Base-by-base conservation (phyloP, 2,329 filamentous ascomycete genomes). In the Gnomoniopsis smithogilvyi region DNA sequence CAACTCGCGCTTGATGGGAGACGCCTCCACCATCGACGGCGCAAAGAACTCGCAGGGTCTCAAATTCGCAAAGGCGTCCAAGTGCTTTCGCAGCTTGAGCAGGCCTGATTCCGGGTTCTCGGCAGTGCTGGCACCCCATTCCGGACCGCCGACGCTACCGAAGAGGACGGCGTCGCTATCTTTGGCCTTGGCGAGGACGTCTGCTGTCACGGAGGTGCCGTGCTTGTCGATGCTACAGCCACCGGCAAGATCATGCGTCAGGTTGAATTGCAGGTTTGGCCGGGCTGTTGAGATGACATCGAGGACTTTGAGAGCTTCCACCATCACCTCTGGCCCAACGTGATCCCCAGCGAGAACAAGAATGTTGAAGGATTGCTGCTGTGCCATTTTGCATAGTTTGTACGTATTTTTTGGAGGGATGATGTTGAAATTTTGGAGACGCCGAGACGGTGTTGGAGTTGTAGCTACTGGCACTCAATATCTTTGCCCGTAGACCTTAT, bases 101-200 rank as follows among this genome's bases (percentile, higher is more conserved):
- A 78, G 66, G 1, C 76, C 77, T n/a, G 72, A 73, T 59, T 80
- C 76, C 1, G 78, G 76, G n/a, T 51, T 51, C 26, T 51, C 30
- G 17, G 49, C 49, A 11, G 49, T 38, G 33, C 30, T 36, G 10
- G 49, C 49, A 12, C 49, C 49, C 92, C 93, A 98, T 91, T 97
- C 75, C 15, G 95, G 94, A n/a, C 94, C 94, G 67, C 94, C 94
- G 69, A 98, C 96, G 67, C 94, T 92, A 66, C 93, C 94, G 56
- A 98, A 87, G 61, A 98, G 87, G 61, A 98, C 89, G 43, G 93
- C 94, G 74, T 96, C 90, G 64, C 93, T 92, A 54, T 83, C 80
- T 75, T 96, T 93, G 66, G 92, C 92, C 38, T 92, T 92, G 15
- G 78, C 78, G 67, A 98, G 89, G 63, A 92, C 91, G 68, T 89